Evolutionary conservation across 352 stramenopile genomes (phyloP), one percentile per base, ranked within the genome.

Genomic region (Elongisporangium prolatum): DNA sequence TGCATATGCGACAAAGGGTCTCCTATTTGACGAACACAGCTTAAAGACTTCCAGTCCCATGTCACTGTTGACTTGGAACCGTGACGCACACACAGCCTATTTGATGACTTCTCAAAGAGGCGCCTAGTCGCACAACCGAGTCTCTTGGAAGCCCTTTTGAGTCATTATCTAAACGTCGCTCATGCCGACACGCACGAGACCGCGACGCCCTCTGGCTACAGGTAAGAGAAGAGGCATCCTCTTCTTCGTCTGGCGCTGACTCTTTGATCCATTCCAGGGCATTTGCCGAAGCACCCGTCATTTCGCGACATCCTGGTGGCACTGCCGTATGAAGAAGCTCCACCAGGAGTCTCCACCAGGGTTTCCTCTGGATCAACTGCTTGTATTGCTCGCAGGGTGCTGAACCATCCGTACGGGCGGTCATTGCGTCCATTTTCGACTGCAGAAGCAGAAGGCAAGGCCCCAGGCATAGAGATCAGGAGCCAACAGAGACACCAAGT

Each of bases 221-320:
- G 17, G 17, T 21, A 50, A 50, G 47, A 34, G 24, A 50, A 50
- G 47, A 38, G 28, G 28, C 28, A 2, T 38, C 28, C 4, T 13
- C 4, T 38, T 13, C 28, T 50, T 21, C 47, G 14, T 20, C 13
- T 20, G 44, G 16, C 44, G 7, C 16, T 50, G 21, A 14, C 50
- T 11, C 20, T 37, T n/a, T 50, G 22, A 38, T 14, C 11, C 21
- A 3, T 22, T 38, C 22, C 20, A 22, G 48, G 56, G 18, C 11
- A 57, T 7, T 21, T 37, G 3, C 50, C 20, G n/a, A 17, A 57
- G 9, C 52, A 50, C 18, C 57, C 57, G 38, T 63, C 57, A 10
- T 57, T 63, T 24, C 57, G 52, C 21, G 57, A 63, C 13, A 56
- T 63, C 17, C 50, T 63, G 20, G 57, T 57, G 50, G 51, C 50